Base-by-base conservation (phyloP, 805 yeast species). In the Saccharomycopsis oosterbeekiorum region DNA sequence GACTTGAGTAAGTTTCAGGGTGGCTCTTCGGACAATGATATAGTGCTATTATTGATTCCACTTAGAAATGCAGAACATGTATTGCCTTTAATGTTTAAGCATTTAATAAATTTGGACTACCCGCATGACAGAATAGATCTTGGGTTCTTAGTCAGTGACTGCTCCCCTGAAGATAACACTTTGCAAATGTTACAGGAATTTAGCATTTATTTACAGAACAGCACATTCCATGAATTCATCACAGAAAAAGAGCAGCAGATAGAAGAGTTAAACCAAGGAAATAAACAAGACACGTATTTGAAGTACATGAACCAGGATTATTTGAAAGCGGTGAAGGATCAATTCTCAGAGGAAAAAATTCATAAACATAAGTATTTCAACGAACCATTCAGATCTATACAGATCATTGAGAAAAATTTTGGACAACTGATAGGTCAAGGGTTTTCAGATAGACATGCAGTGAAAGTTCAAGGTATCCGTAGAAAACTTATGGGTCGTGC, bases 401-500 rank as follows among this genome's bases (percentile, higher is more conserved):
- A 89, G 65, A 86, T 94, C 42, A 90, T 81, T 73, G 86, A 86
- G 67, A 88, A 86, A 71, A 91, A 88, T 71, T 88, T 88, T 69
- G 92, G 96, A 54, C 94, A 88, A 73, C 80, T 80, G 10, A 87
- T 88, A 65, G 96, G 96, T 17, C 94, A 88, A 70, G 91, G 94
- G 1, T 88, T 88, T 68, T 80, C 84, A 67, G 96, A 88, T 68
- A 75, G 96, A 65, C 96, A 88, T 69, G 93, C 87, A 36, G 91
- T 88, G 26, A 86, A 87, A 70, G 90, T 87, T 29, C 96, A 88
- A 73, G 96, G 96, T 17, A 84, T 86, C 50, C 80, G 96, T 70
- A 77, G 96, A 66, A 88, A 88, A 69, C 73, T 88, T 66, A 88
- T 88, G 96, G 96, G 92, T 0, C 78, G 93, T 62, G 94, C 96